These are phyloP conservation scores for Colletotrichum australisinense DNA, from an alignment of 2,329 filamentous ascomycete species.

Conservation along the genomic window DNA sequence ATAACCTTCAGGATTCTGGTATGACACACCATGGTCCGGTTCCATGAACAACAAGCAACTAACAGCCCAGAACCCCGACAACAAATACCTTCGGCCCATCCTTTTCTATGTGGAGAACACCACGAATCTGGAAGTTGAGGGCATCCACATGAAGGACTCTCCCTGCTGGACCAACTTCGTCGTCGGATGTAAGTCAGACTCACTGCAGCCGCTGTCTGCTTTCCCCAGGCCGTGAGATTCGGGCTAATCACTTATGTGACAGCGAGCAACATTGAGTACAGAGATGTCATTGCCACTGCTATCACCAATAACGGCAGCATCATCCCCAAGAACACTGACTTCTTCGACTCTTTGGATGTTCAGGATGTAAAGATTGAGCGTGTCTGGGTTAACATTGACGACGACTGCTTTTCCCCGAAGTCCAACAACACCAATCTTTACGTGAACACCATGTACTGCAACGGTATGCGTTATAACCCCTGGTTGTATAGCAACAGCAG, in stretches of 20 bases:
- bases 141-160: conserved; percentile 70
- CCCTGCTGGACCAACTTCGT: conserved; percentile 75
- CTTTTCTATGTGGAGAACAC: conserved; percentile 72
- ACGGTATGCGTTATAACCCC: conserved; percentile 53
- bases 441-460: conserved; percentile 70
- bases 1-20: conserved; percentile 47
- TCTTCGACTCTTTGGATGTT: conserved; percentile 70
- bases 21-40: not conserved
- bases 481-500: not conserved
- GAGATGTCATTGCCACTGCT: conserved; percentile 65
- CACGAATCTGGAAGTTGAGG: conserved; percentile 67
- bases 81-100: conserved; percentile 68
- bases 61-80: conserved; percentile 60
- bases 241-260: not conserved
- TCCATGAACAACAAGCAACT: not conserved
- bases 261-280: conserved; percentile 62
- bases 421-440: conserved; percentile 68
- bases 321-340: conserved; percentile 70
- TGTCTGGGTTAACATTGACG: conserved; percentile 64
- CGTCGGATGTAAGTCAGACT: conserved; percentile 54
- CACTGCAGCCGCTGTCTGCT: no score
- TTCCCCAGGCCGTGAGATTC: not conserved
- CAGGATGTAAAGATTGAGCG: conserved; percentile 63
- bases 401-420: conserved; percentile 72
- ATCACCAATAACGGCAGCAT: conserved; percentile 56